These are phyloP conservation scores for Echeveria elegans DNA, from an alignment of 164 flowering plant species.

Conservation along the genomic window DNA sequence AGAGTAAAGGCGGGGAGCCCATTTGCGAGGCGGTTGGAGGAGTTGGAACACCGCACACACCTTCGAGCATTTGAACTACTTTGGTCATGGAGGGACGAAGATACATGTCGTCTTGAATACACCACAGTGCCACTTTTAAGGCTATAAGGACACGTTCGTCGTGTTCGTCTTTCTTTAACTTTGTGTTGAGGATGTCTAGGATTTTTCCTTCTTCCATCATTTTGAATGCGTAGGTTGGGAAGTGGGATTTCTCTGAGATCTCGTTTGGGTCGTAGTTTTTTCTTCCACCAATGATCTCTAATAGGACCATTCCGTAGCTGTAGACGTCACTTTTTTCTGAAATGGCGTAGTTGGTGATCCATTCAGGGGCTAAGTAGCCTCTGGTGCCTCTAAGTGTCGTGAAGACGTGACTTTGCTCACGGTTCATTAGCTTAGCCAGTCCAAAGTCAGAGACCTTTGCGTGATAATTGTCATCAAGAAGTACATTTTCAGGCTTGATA, in stretches of 20 bases:
- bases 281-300: slow-evolving; percentile 55
- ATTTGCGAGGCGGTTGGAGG: slow-evolving; percentile 17
- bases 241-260: slow-evolving; percentile 38
- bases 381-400: slow-evolving; percentile 58
- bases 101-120: slow-evolving; percentile 50
- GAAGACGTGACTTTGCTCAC: slow-evolving; percentile 48
- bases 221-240: slow-evolving; percentile 43
- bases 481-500: slow-evolving; percentile 59
- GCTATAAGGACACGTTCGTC: slow-evolving; percentile 29
- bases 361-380: slow-evolving; percentile 63
- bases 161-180: slow-evolving; percentile 17
- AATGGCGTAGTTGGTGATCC: slow-evolving; percentile 53
- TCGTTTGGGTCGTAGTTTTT: slow-evolving; percentile 33
- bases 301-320: slow-evolving; percentile 54
- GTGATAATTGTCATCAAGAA: slow-evolving; percentile 37
- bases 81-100: slow-evolving; percentile 50
- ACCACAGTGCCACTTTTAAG: slow-evolving; percentile 52
- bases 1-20: slow-evolving; percentile 21
- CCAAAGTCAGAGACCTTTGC: slow-evolving; percentile 66
- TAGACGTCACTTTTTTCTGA: slow-evolving; percentile 66
- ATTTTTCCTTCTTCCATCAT: slow-evolving; percentile 48
- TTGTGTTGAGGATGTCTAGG: slow-evolving; percentile 33
- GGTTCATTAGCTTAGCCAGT: slow-evolving; percentile 50
- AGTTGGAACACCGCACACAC: too few relatives aligned
- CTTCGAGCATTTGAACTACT: slow-evolving; percentile 30